Base-by-base conservation (phyloP, 2,329 filamentous ascomycete species). In the Claviceps africana region DNA sequence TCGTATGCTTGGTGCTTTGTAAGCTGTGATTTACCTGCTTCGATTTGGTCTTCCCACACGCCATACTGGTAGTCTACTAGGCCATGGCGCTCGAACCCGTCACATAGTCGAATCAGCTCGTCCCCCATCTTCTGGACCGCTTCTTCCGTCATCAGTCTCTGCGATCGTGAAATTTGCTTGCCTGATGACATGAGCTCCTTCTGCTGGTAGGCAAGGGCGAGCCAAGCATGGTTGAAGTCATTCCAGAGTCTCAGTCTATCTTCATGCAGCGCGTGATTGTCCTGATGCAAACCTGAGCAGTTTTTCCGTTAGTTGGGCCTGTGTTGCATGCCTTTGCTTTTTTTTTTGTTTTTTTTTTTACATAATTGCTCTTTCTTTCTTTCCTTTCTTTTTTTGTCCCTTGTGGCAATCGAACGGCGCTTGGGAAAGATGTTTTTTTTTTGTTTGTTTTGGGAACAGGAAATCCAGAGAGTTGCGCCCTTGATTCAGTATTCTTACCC, bases 11-110 rank as follows among this genome's bases (percentile, higher is more conserved):
- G 22, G 37, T 17, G 17, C 9, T 37, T 25, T 19, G 10, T 35
- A 13, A 35, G 31, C 31, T 35, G 10, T 35, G 21, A 48, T 8
- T 43, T 52, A 95, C 90, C 77, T 54, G 79, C 78, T 59, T 93
- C 79, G 60, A 97, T 96, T 63, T 87, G 82, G 64, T 97, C 90
- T 68, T 97, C 93, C 80, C 88, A 94, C 28, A 97, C 87, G 9
- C 93, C 93, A 71, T 95, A 94, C 62, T 97, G 86, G 65, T 97
- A 98, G 70, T 98, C 93, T 11, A 98, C 88, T 47, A 98, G 72
- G n/a, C 93, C 93, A 64, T 94, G 84, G 58, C 85, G 83, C 67
- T 97, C 91, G 56, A 97, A 79, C 49, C 79, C 79, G 64, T 97
- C 89, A 64, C 90, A 95, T 49, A 95, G 74, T 49, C 82, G 78